Percentiles rank a stretch among this genome's conserved stretches.
Evolutionary conservation across 2,329 filamentous ascomycete genomes (phyloP).

Genomic region (Colletotrichum caudatum): DNA sequence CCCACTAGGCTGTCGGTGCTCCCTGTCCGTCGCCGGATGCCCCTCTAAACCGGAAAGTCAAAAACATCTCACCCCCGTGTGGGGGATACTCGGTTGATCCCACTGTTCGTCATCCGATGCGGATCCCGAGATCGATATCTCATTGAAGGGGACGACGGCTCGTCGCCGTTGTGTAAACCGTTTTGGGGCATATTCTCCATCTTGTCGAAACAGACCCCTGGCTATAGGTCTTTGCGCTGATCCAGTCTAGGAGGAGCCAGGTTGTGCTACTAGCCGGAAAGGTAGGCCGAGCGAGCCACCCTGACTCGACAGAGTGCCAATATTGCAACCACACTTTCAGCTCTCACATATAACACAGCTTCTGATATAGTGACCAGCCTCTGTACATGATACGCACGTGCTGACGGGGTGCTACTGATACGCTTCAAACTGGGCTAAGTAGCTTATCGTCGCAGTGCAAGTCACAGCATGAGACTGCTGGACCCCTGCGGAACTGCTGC

Average conservation of each 20-base stretch:
- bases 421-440: slow-evolving; percentile 2
- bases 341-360: slow-evolving; percentile 31
- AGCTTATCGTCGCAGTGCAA: not conserved
- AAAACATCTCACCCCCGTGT: slow-evolving; percentile 22
- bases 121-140: slow-evolving; percentile 17
- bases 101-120: slow-evolving; percentile 28
- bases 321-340: slow-evolving; percentile 22
- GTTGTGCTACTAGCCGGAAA: slow-evolving; percentile 22
- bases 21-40: too few relatives aligned
- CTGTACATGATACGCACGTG: slow-evolving; percentile 13
- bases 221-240: slow-evolving; percentile 1
- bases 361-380: slow-evolving; percentile 7
- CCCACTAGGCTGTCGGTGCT: not conserved
- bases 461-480: slow-evolving; percentile 5
- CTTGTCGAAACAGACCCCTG: slow-evolving; percentile 39
- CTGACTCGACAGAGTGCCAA: slow-evolving; percentile 32
- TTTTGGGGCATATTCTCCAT: slow-evolving; percentile 27
- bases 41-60: not conserved
- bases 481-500: not conserved
- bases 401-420: slow-evolving; percentile 9
- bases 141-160: slow-evolving; percentile 27
- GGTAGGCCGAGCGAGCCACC: slow-evolving; percentile 6
- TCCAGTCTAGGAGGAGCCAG: slow-evolving; percentile 14
- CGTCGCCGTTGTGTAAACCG: not conserved
- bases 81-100: slow-evolving; percentile 10